phyloP scores from a whole-genome alignment of 305 asterid species.

The Fraxinus sp. region DNA sequence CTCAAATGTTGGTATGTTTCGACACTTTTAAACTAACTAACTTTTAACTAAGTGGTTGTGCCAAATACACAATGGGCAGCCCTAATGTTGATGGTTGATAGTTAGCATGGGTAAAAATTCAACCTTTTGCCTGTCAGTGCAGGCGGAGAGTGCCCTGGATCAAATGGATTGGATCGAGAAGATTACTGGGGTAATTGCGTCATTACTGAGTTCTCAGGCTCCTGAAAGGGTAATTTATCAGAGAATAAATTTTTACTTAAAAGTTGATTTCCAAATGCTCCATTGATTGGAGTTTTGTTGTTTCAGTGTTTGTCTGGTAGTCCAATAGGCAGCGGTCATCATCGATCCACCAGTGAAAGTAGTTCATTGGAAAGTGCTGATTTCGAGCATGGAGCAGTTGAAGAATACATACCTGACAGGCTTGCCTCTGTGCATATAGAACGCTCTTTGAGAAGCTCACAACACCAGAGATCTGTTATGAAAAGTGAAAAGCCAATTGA shows the following conservation, averaged over 20 bases:
- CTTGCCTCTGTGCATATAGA: slow-evolving; percentile 59
- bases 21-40: slow-evolving; percentile 1
- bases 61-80: not conserved
- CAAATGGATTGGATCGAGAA: slow-evolving; percentile 99
- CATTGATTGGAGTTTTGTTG: slow-evolving; percentile 14
- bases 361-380: slow-evolving; percentile 94
- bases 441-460: slow-evolving; percentile 66
- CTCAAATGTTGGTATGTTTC: slow-evolving; percentile 1
- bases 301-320: slow-evolving; percentile 74
- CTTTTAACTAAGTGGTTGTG: not conserved
- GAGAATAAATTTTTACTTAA: not conserved
- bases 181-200: slow-evolving; percentile 97
- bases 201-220: slow-evolving; percentile 90
- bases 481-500: slow-evolving; percentile 90
- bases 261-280: slow-evolving; percentile 19
- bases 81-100: slow-evolving; percentile 20
- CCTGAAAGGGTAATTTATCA: slow-evolving; percentile 77
- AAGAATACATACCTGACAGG: slow-evolving; percentile 80
- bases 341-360: slow-evolving; percentile 95
- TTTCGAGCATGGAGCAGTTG: slow-evolving; percentile 78
- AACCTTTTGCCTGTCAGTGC: slow-evolving; percentile 45
- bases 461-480: slow-evolving; percentile 51
- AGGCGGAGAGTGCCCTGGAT: slow-evolving; percentile 99
- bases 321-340: slow-evolving; percentile 93
- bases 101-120: slow-evolving; percentile 30